Base-by-base conservation (phyloP, 495 filamentous ascomycete genomes). In the Penicillium riverlandense region DNA sequence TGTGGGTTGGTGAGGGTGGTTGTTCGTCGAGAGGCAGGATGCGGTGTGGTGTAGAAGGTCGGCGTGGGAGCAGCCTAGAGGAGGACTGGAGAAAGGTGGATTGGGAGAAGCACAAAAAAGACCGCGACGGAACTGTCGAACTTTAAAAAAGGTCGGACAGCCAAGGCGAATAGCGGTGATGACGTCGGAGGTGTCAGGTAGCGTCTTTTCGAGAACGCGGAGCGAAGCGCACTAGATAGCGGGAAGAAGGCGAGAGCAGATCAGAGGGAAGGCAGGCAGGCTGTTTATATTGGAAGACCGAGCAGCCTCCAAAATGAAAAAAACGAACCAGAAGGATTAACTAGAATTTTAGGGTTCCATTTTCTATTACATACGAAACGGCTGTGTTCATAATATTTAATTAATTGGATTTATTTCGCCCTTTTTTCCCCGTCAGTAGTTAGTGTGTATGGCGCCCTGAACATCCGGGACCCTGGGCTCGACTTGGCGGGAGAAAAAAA, bases 291-390 rank as follows among this genome's bases (percentile, higher is more conserved):
- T 35, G 43, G 35, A 45, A 52, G 40, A 55, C 30, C 39, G 40
- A 32, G 29, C 22, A 44, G 7, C n/a, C 9, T 12, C 4, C 14
- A 33, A 41, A 41, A 28, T 14, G 37, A 7, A 27, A 29, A 22
- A 10, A 16, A 14, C 10, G 43, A 35, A 37, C 38, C 34, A 45
- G 42, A 32, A 45, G 37, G 36, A 34, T 34, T 34, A 34, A 48
- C 41, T 52, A 48, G 51, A 48, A 44, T 37, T 49, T 59, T 56
- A 55, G 53, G 52, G 49, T 59, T 53, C 49, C 50, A 59, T 59
- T 22, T 22, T 22, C 22, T 49, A 35, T 52, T 52, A 55, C 48
- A 48, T 40, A 47, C 33, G 40, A 32, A 43, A 43, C 34, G 41
- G 38, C 39, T 38, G 44, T 44, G 55, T 55, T 55, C 47, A 38